These are phyloP conservation scores for Babesia ovis DNA, from an alignment of 169 alveolate genomes.

Conservation along the genomic window DNA sequence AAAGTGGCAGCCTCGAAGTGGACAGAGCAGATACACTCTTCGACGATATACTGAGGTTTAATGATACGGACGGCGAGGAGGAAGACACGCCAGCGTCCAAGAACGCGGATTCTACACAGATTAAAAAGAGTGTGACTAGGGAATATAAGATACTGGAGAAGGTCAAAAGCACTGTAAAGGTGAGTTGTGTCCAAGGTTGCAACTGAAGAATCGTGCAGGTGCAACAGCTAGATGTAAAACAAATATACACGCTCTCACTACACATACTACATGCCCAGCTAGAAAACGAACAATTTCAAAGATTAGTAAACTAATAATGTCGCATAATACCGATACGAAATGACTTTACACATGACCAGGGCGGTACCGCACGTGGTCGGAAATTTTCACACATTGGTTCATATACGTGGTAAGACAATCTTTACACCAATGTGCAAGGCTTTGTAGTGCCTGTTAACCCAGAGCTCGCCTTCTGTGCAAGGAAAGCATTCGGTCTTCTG, in stretches of 20 bases:
- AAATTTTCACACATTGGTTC: constrained; percentile 62
- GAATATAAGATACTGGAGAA: constrained; percentile 19
- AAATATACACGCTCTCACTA: constrained; percentile 48
- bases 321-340: background rate
- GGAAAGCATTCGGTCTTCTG: constrained; percentile 25
- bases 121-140: background rate
- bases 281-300: constrained; percentile 8
- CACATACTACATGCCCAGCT: constrained; percentile 48
- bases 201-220: constrained; percentile 21
- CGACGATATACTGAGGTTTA: constrained; percentile 12
- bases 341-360: constrained; percentile 27
- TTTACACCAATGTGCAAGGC: background rate
- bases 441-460: constrained; percentile 19
- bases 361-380: constrained; percentile 66
- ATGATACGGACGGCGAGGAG: background rate
- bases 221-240: constrained; percentile 31
- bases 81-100: background rate
- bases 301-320: background rate
- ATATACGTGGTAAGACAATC: constrained; percentile 44
- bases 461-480: constrained; percentile 29
- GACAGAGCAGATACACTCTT: background rate
- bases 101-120: background rate
- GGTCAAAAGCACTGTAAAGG: constrained; percentile 54
- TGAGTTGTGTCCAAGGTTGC: background rate
- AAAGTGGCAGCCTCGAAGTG: constrained; percentile 5